Conservation (phyloP, 164 flowering plant genomes). For the Tinospora cordifolia region DNA sequence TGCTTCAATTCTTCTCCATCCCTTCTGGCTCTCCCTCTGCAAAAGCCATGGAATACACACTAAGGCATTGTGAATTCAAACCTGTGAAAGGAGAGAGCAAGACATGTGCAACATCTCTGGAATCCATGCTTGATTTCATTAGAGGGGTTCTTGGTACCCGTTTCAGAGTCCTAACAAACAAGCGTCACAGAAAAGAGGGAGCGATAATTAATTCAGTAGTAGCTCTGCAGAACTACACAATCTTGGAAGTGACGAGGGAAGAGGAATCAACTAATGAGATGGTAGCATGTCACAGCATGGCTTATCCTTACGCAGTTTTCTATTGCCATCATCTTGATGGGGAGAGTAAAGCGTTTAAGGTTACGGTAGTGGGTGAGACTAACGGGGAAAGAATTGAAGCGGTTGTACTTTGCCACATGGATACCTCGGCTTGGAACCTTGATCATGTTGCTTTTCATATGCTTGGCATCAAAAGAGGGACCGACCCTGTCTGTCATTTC, state of each 20-base stretch:
- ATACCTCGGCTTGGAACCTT: constrained; percentile 7
- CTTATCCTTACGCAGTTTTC: constrained; percentile 7
- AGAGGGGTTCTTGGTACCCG: neutral
- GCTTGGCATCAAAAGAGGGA: constrained; percentile 1
- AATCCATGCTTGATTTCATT: constrained; percentile 7
- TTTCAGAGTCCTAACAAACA: neutral
- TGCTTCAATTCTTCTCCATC: constrained; percentile 4
- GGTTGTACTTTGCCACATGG: constrained; percentile 5
- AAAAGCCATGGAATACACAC: constrained; percentile 1
- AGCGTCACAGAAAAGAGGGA: neutral
- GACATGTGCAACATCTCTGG: constrained; percentile 8
- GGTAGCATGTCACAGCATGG: constrained; percentile 6
- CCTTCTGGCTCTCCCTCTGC: neutral
- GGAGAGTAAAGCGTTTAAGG: neutral
- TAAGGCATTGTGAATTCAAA: neutral
- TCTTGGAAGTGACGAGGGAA: neutral
- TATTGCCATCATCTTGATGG: constrained; percentile 1
- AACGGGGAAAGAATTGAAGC: constrained; percentile 2
- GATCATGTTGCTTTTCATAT: constrained; percentile 2
- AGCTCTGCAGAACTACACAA: constrained; percentile 2
- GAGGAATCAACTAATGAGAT: neutral
- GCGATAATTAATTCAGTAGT: neutral
- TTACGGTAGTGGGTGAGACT: neutral
- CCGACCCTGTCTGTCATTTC: constrained; percentile 9
- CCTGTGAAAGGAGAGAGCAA: constrained; percentile 6